Evolutionary conservation across 31 red algal genomes (phyloP), one percentile per base, ranked within the genome.

Genomic region (Bonnemaisonia californica): DNA sequence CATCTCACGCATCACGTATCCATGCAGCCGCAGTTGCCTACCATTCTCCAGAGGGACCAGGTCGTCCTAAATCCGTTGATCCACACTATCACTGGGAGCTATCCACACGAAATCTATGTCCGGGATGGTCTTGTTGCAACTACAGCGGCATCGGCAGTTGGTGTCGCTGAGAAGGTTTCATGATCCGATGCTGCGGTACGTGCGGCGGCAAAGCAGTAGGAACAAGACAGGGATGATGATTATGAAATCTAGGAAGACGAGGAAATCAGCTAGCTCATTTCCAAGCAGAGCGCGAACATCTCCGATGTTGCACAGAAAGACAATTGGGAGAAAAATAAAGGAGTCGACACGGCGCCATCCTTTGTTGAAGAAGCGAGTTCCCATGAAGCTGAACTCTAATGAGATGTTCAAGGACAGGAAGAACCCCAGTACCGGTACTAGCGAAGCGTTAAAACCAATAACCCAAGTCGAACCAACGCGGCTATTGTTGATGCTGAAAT

Each of bases 101-200:
- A 82, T 86, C 90, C 90, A 93, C 33, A 93, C 78, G 87, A 93
- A 93, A 65, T 93, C 90, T n/a, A 85, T 81, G n/a, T 84, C 81
- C 3, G 81, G 89, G 3, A 79, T 48, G 2, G 69, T 56, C 2
- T 65, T 45, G 35, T 78, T 57, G 1, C 57, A 1, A 18, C 57
- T 37, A 35, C 77, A 69, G 3, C 51, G 19, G n/a, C 62, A 68
- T 19, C 80, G 64, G 1, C 54, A 29, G 1, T 47, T n/a, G 2
- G 80, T 51, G 0, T 64, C 35, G 18, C 76, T 30, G 2, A 13
- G 51, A 1, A 29, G 9, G 18, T 41, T 74, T 26, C 48, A 56
- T 4, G 65, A 36, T 55, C 77, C 23, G 22, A 57, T 41, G 3
- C 76, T 41, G 1, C 56, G 42, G 37, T 74, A 59, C 34, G 80